A percentile compares a stretch with the other conserved stretches of the same genome.
phyloP scores from a whole-genome alignment of 2,329 filamentous ascomycete species.

The Phoma sp. region DNA sequence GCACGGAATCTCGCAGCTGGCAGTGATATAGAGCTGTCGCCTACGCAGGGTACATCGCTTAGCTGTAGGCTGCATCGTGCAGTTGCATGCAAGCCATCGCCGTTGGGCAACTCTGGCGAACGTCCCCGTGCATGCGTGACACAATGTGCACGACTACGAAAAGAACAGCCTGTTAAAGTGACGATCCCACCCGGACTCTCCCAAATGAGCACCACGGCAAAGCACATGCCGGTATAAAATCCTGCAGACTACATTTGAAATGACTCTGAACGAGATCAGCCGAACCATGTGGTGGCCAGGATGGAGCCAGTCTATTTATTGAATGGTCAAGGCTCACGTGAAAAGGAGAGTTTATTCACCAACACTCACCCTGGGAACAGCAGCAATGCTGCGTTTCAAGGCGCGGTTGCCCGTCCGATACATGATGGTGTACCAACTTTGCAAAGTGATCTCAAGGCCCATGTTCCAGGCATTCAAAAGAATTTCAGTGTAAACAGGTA shows the following conservation, averaged over 20 bases:
- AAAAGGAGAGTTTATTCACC: conserved; percentile 29
- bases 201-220: conserved; percentile 24
- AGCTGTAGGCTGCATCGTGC: neutral
- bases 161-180: conserved; percentile 25
- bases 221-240: conserved; percentile 26
- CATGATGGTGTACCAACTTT: neutral
- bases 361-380: conserved; percentile 18
- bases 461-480: conserved; percentile 17
- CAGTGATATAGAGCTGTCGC: conserved; percentile 4
- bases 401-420: conserved; percentile 26
- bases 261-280: conserved; percentile 36
- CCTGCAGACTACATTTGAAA: conserved; percentile 23
- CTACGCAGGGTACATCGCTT: neutral
- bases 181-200: conserved; percentile 27
- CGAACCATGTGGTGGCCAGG: conserved; percentile 37
- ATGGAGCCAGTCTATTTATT: conserved; percentile 28
- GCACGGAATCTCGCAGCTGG: neutral
- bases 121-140: conserved; percentile 17
- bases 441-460: neutral
- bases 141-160: conserved; percentile 30
- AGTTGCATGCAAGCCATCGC: neutral
- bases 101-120: conserved; percentile 17
- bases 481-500: conserved; percentile 10
- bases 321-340: conserved; percentile 32
- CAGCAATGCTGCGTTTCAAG: conserved; percentile 28